Conservation (phyloP, 371 early-diverging fungal genomes). For the Parasitella parasitica region DNA sequence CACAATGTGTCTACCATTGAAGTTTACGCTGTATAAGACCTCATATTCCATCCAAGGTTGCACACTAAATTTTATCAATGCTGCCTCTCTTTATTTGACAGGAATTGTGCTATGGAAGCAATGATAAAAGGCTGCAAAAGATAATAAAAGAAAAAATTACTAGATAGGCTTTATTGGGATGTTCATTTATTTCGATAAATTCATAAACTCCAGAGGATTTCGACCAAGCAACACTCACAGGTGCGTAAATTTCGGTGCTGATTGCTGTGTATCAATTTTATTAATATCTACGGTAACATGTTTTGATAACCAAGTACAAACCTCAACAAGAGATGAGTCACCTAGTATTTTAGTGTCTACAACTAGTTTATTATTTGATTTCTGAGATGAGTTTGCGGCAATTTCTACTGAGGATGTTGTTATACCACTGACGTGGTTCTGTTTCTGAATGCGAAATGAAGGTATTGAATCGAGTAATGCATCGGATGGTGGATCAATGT, state of each 20-base stretch:
- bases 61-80: no score
- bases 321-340: background rate
- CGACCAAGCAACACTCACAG: no score
- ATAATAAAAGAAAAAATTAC: no score
- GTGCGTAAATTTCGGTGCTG: background rate
- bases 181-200: no score
- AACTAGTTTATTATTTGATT: background rate
- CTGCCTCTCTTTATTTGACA: no score
- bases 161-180: no score
- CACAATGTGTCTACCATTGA: no score
- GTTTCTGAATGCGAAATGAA: background rate
- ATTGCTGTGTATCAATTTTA: background rate
- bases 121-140: no score
- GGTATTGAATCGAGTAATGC: background rate
- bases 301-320: background rate
- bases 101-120: no score
- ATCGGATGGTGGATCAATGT: slow-evolving; percentile 5
- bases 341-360: background rate
- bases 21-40: no score
- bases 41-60: no score
- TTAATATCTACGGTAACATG: background rate
- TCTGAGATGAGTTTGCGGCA: background rate
- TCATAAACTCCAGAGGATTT: no score
- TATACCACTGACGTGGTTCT: background rate
- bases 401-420: background rate